Evolutionary conservation across 805 yeast species (phyloP), one percentile per base, ranked within the genome.

Genomic region (Blastobotrys robertii): DNA sequence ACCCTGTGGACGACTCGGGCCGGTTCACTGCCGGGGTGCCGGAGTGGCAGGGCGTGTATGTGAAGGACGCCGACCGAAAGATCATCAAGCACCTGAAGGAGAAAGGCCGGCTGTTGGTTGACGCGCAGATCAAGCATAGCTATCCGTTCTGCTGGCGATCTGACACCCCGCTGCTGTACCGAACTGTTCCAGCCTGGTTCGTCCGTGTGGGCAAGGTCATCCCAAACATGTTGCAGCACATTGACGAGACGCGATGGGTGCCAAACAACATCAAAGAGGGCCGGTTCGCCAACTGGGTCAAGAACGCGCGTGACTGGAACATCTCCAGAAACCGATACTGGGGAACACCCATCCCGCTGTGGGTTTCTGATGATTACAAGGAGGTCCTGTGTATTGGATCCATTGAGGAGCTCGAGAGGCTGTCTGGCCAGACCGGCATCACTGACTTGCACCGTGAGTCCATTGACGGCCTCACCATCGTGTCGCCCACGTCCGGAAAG

Each of bases 121-220:
- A 79, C 45, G 70, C 85, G 35, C 97, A 92, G 72, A 73, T 88
- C 53, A 79, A 80, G 68, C 99, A 92, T 74, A 82, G 94, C 65
- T 92, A 92, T 67, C 98, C 99, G 57, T 92, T 92, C 82, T 92
- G 99, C 72, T 92, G 99, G 99, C 83, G 99, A 76, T 90, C 97
- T 2, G 98, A 92, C 62, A 92, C 99, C 28, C 99, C 99, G 43
- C 77, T 92, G 62, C 66, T 92, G 53, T 92, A 92, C 72, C 80
- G 95, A 70, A 81, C 96, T 32, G 97, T 92, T 52, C 98, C 99
- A 41, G 90, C 97, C 30, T 92, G 99, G 99, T 92, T 92, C 58
- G 92, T 92, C 47, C 81, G 95, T 62, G 83, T 92, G 44, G 78
- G 76, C 53, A 88, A 85, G 44, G 76, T 84, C 60, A 76, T 90